These are phyloP conservation scores for Boechera retrofracta DNA, from an alignment of 345 rosid genomes.

Conservation along the genomic window DNA sequence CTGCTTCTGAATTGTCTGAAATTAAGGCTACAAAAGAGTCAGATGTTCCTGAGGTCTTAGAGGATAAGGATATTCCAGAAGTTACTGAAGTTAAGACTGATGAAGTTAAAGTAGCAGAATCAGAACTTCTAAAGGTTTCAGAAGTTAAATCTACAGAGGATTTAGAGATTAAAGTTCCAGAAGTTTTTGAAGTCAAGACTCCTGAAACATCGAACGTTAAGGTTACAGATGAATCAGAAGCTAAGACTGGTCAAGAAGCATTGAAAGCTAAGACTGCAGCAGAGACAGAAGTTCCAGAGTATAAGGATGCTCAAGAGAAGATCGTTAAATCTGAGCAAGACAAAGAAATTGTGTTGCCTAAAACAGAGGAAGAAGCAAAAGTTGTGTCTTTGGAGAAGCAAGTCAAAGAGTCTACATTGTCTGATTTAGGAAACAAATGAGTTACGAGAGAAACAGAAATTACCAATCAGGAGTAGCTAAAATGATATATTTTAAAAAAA, in stretches of 20 bases:
- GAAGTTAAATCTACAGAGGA: conserved; percentile 33
- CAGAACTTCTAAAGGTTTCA: conserved; percentile 39
- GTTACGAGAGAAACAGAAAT: conserved; percentile 10
- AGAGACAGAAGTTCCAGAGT: conserved; percentile 16
- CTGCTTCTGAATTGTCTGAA: conserved; percentile 11
- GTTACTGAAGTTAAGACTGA: conserved; percentile 10
- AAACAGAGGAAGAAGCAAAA: conserved; percentile 19
- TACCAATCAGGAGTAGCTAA: conserved; percentile 36
- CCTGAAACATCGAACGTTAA: conserved; percentile 5
- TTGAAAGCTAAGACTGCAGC: conserved; percentile 8
- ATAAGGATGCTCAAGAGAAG: conserved; percentile 41
- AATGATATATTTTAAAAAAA: background rate
- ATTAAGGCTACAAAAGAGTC: conserved; percentile 28
- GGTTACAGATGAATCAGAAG: conserved; percentile 1
- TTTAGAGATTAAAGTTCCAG: conserved; percentile 36
- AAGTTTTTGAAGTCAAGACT: conserved; percentile 30
- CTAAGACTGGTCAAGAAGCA: conserved; percentile 18
- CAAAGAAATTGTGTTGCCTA: conserved; percentile 1
- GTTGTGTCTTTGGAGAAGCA: conserved; percentile 26
- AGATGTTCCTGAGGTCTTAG: conserved; percentile 25
- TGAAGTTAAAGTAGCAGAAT: conserved; percentile 36
- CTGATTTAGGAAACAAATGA: conserved; percentile 30
- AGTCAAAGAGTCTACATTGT: conserved; percentile 30
- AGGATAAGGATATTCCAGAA: conserved; percentile 25
- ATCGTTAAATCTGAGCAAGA: conserved; percentile 22